These are phyloP conservation scores for Lipomyces spencermartinsiae DNA, from an alignment of 805 yeast genomes.

Conservation along the genomic window DNA sequence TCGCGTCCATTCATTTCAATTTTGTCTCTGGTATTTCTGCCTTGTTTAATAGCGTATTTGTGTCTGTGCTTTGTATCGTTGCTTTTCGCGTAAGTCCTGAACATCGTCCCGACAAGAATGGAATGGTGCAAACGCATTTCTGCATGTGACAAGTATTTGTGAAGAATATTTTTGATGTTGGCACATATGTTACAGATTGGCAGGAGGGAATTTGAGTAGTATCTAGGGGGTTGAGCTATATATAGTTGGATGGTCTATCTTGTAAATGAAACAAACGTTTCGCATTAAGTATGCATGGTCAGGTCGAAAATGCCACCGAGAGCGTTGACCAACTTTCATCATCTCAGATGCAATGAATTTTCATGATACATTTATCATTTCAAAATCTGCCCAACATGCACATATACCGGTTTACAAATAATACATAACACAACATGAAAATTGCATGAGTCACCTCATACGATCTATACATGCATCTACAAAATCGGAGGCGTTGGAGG, in stretches of 20 bases:
- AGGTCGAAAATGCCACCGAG: neutral
- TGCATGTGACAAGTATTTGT: neutral
- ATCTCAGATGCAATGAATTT: neutral
- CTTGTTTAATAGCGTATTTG: neutral
- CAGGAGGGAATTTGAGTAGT: neutral
- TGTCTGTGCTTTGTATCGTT: neutral
- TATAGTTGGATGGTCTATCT: neutral
- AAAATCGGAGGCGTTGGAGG: neutral
- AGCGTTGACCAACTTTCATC: neutral
- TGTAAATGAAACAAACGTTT: neutral
- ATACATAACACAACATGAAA: neutral
- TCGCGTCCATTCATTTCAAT: neutral
- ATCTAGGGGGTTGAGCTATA: slow-evolving; percentile 1
- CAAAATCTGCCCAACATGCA: neutral
- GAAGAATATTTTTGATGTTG: neutral
- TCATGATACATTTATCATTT: neutral
- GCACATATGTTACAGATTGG: neutral
- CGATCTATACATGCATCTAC: neutral
- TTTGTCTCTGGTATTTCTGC: neutral
- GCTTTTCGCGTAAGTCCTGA: neutral
- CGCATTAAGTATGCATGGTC: neutral
- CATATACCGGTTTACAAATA: neutral
- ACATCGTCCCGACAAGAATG: neutral
- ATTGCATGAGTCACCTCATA: neutral
- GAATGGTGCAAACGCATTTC: neutral